These are phyloP conservation scores for Tetradesmus lagerheimii DNA, from an alignment of 139 green algal genomes.

Conservation along the genomic window DNA sequence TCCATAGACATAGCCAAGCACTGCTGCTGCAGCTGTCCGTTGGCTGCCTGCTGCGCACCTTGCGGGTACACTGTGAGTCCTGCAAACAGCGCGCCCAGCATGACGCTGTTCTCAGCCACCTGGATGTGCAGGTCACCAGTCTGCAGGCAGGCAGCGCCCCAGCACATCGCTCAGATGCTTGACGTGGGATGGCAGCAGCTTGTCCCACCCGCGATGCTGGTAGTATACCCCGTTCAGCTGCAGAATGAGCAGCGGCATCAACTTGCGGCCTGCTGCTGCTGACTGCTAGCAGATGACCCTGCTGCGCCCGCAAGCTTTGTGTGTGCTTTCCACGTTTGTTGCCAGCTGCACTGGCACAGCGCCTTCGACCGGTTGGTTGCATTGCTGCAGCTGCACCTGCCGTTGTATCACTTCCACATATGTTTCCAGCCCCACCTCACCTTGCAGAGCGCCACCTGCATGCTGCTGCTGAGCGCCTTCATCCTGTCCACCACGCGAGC, in stretches of 20 bases:
- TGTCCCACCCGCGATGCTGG: neutral
- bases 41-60: conserved; percentile 26
- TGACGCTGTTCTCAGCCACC: conserved; percentile 56
- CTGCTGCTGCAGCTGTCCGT: neutral
- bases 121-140: conserved; percentile 76
- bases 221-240: neutral
- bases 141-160: conserved; percentile 43
- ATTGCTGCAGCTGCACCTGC: too few species aligned
- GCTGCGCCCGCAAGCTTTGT: too few species aligned
- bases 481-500: conserved; percentile 74
- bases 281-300: too few species aligned
- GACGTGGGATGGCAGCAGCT: neutral
- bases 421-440: conserved; percentile 1
- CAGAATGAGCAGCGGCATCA: neutral
- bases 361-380: too few species aligned
- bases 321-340: too few species aligned
- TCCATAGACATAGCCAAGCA: neutral
- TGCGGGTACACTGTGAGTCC: conserved; percentile 66
- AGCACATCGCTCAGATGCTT: neutral
- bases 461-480: conserved; percentile 65
- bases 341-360: too few species aligned
- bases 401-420: too few species aligned
- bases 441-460: conserved; percentile 61
- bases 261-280: too few species aligned
- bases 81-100: conserved; percentile 70